Base-by-base conservation (phyloP, 495 filamentous ascomycete species). In the Penicillium ochrochloron region DNA sequence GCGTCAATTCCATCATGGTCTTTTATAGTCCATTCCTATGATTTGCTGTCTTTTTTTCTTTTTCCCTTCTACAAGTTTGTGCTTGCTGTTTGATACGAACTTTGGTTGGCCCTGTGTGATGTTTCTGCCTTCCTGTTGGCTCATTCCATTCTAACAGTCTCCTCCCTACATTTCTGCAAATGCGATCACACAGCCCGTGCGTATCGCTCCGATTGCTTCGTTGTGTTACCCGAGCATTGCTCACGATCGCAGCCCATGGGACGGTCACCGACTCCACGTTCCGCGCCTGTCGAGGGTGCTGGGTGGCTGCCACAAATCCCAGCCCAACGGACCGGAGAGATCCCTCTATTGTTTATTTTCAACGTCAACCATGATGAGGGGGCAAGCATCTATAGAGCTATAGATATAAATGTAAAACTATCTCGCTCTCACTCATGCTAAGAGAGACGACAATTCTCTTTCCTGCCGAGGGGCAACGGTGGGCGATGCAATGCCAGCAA, bases 251-350 rank as follows among this genome's bases (percentile, higher is more conserved):
- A 27, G 35, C 21, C 60, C 57, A 46, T 57, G 63, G 64, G 29
- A 52, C 41, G 12, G 42, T 17, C n/a, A 57, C 54, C 34, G 63
- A 59, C 34, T 61, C 53, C 53, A 62, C 65, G 63, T 70, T 70
- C 65, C 53, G 53, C 34, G 33, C 60, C 65, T 61, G 57, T 46
- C 34, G 23, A 53, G 41, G 35, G 29, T 58, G 56, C 34, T 58
- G 37, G 56, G 35, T 57, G 54, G 56, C 56, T 58, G 56, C 56
- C 56, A 29, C 50, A 35, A 55, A 61, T 54, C 64, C 68, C 70
- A 69, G 69, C 55, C 71, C 71, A 65, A 53, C 62, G 71, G 71
- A 67, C 59, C 66, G 64, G 68, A 39, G 61, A 42, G 56, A 58
- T 58, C 56, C 54, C 41, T 29, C 21, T 46, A 50, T 37, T 62